Percentiles rank a stretch among this genome's conserved stretches.
Evolutionary conservation across 495 filamentous ascomycete species (phyloP).

Genomic region (Penicillium crystallinum): DNA sequence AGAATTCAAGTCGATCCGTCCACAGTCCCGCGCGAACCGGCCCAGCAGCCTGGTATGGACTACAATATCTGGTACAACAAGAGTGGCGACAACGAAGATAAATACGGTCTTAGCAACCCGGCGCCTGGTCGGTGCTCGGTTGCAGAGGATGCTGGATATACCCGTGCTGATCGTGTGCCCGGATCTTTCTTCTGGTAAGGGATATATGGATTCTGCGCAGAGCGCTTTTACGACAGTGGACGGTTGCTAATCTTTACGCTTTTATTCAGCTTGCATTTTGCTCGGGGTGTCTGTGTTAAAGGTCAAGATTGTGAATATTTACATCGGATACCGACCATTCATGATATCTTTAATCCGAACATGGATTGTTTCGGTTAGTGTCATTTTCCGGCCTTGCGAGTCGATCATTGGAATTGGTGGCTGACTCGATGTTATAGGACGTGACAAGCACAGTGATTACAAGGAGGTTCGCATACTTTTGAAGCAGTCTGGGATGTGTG

Average conservation of each 20-base stretch:
- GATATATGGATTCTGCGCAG: neutral
- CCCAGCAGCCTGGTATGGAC: conserved; percentile 83
- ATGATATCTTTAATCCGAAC: conserved; percentile 83
- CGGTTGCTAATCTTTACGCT: conserved; percentile 3
- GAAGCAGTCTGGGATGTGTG: conserved; percentile 27
- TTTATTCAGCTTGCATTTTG: conserved; percentile 62
- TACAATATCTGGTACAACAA: conserved; percentile 81
- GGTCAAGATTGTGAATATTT: conserved; percentile 93
- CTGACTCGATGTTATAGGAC: neutral
- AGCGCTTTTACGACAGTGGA: neutral
- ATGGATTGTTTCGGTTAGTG: conserved; percentile 87
- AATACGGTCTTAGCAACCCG: conserved; percentile 68
- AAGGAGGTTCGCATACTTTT: conserved; percentile 37
- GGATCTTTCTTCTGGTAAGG: conserved; percentile 76
- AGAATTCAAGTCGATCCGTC: conserved; percentile 76
- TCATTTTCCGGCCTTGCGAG: conserved; percentile 18
- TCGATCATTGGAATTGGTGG: neutral
- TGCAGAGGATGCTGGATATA: conserved; percentile 78
- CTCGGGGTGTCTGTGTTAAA: conserved; percentile 72
- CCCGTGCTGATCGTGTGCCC: conserved; percentile 70
- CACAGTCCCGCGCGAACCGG: conserved; percentile 71
- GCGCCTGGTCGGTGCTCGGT: conserved; percentile 80
- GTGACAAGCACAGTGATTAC: conserved; percentile 23
- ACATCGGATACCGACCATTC: conserved; percentile 69
- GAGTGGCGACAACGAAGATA: conserved; percentile 77